Conservation (phyloP, 257 asterid genomes). For the Leonotis leonurus region DNA sequence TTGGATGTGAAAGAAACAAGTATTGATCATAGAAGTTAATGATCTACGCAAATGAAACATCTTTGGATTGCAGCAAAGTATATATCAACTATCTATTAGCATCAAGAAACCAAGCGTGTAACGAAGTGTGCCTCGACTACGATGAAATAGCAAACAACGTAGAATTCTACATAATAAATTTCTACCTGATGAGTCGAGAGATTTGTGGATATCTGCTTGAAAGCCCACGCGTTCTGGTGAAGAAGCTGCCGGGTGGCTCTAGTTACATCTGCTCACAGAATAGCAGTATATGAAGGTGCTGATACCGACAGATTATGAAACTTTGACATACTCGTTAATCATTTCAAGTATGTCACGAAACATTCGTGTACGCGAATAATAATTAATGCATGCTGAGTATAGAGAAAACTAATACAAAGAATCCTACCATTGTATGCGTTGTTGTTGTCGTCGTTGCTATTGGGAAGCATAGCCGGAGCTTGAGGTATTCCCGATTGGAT, state of each 20-base stretch:
- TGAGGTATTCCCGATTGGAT: conserved; percentile 43
- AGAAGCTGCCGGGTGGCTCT: conserved; percentile 55
- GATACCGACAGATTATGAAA: not conserved
- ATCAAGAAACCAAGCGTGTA: no score
- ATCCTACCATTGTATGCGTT: conserved; percentile 49
- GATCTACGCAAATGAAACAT: not conserved
- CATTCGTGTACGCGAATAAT: not conserved
- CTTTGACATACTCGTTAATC: no score
- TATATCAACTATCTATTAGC: not conserved
- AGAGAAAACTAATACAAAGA: not conserved
- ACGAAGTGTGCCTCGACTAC: no score
- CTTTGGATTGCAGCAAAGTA: not conserved
- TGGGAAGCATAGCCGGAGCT: conserved; percentile 39
- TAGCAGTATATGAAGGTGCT: not conserved
- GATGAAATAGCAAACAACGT: no score
- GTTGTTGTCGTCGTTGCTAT: conserved; percentile 35
- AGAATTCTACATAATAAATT: not conserved
- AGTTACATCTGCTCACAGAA: conserved; percentile 29
- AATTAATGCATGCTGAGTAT: not conserved
- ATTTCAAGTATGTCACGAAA: no score
- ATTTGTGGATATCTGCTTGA: conserved; percentile 67
- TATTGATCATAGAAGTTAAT: not conserved
- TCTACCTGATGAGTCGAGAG: conserved; percentile 60
- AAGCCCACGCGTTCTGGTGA: conserved; percentile 60
- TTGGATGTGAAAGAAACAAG: not conserved